phyloP scores from a whole-genome alignment of 805 yeast genomes.

The Ogataea polymorpha region DNA sequence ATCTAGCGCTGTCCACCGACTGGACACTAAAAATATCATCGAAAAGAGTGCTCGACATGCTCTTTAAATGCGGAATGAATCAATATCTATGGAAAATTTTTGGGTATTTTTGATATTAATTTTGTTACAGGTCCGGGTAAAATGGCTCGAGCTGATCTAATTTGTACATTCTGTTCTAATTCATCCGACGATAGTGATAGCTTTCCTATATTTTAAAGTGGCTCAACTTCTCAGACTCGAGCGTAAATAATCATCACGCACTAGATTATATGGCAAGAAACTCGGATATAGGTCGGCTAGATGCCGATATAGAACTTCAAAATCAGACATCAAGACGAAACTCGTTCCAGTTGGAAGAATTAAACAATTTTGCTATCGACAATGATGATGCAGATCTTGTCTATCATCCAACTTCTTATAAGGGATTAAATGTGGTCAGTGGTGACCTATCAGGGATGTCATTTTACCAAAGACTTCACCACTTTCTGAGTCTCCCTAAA shows the following conservation, averaged over 20 bases:
- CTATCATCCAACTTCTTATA: slow-evolving; percentile 10
- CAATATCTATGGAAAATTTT: slow-evolving; percentile 5
- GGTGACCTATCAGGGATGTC: slow-evolving; percentile 1
- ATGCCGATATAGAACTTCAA: slow-evolving; percentile 23
- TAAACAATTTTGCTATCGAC: slow-evolving; percentile 26
- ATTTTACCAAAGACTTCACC: slow-evolving; percentile 8
- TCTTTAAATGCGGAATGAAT: neutral
- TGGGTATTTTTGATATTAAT: slow-evolving; percentile 1
- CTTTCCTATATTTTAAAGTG: too few relatives aligned
- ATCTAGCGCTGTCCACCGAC: slow-evolving; percentile 82
- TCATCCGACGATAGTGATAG: neutral
- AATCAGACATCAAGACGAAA: slow-evolving; percentile 19
- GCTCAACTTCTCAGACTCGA: too few relatives aligned
- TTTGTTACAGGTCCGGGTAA: slow-evolving; percentile 7
- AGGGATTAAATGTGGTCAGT: slow-evolving; percentile 4
- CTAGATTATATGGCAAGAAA: slow-evolving; percentile 2
- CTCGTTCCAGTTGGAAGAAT: slow-evolving; percentile 18
- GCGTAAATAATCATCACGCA: too few relatives aligned
- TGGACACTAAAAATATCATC: slow-evolving; percentile 89
- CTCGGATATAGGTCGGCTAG: slow-evolving; percentile 3
- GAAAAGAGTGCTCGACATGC: slow-evolving; percentile 73
- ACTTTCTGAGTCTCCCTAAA: slow-evolving; percentile 19
- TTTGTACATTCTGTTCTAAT: slow-evolving; percentile 3
- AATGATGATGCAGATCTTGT: slow-evolving; percentile 17
- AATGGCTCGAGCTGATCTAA: neutral